Base-by-base conservation (phyloP, 1,284 basidiomycete genomes). In the Salmacisia buchloeana region DNA sequence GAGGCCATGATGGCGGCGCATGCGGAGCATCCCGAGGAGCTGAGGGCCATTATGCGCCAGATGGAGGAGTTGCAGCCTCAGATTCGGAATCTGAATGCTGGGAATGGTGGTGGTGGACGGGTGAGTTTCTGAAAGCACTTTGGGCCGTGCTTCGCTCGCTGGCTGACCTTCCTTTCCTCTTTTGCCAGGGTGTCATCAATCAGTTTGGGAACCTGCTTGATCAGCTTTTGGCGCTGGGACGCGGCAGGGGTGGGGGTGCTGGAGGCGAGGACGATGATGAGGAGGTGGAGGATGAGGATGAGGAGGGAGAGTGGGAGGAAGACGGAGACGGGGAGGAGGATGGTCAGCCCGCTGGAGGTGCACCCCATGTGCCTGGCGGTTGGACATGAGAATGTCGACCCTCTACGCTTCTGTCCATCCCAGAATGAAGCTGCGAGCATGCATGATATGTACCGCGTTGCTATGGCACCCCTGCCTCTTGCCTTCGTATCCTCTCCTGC, bases 171-270 rank as follows among this genome's bases (percentile, higher is more conserved):
- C 25, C 34, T 2, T 33, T 45, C 45, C 23, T 18, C 7, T n/a
- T 36, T 58, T 21, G 13, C 34, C 64, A 70, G 25, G 72, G 72
- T 33, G 61, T 74, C 7, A 57, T 74, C 59, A 69, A 72, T 3
- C 69, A 70, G 62, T 60, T 75, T n/a, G 61, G 72, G 63, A 52
- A 65, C 15, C 63, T 71, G 63, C 58, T 64, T 12, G 67, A 69
- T 21, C 60, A 59, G 15, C 18, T 54, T 9, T 54, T 54, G 25
- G 49, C 25, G 9, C 31, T 54, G 27, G 49, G 25, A 31, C 29
- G 49, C 1, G 27, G 65, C 58, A 12, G 57, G 61, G 13, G 23
- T 18, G 10, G 27, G 39, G 64, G 49, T 2, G 62, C 36, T 15
- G 64, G 46, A 3, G 25, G 45, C 6, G 59, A 61, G 2, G 52